Percentiles rank a stretch among this genome's conserved stretches.
phyloP scores from a whole-genome alignment of 1,284 basidiomycete genomes.

The Ganoderma boninense region DNA sequence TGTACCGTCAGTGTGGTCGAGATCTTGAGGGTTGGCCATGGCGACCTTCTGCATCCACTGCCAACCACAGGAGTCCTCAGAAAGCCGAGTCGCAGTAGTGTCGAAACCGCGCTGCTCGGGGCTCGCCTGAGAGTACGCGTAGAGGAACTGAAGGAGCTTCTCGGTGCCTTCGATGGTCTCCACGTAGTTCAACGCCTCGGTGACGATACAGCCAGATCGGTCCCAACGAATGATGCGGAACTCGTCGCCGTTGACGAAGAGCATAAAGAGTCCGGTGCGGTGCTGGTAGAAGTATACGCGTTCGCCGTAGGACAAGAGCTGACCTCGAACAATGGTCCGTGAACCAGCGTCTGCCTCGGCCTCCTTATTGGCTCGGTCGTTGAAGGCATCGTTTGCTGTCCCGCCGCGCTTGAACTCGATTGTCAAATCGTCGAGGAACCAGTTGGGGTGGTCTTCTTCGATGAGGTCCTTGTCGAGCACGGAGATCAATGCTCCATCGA shows the following conservation, averaged over 20 bases:
- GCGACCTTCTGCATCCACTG: constrained; percentile 17
- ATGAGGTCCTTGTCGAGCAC: neutral
- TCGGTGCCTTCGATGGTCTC: neutral
- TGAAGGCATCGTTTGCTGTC: no score
- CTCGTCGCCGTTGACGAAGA: constrained; percentile 2
- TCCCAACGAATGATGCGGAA: constrained; percentile 12
- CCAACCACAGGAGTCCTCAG: constrained; percentile 4
- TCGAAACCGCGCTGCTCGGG: constrained; percentile 10
- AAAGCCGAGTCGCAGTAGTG: constrained; percentile 10
- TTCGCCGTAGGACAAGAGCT: constrained; percentile 10
- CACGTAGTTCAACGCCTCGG: constrained; percentile 8
- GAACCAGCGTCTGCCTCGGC: neutral
- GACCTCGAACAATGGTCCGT: neutral
- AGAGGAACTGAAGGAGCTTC: constrained; percentile 9
- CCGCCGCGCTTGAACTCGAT: constrained; percentile 10
- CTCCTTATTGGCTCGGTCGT: neutral
- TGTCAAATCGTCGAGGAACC: neutral
- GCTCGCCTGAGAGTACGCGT: constrained; percentile 3
- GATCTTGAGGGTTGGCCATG: neutral
- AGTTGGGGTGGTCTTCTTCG: neutral
- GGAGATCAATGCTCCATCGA: neutral
- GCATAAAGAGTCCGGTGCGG: constrained; percentile 3
- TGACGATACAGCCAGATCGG: constrained; percentile 1
- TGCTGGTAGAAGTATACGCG: constrained; percentile 3
- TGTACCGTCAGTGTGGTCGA: constrained; percentile 5